Evolutionary conservation across 1,284 basidiomycete genomes (phyloP), one percentile per base, ranked within the genome.

Genomic region (Papiliotrema nemorosa): DNA sequence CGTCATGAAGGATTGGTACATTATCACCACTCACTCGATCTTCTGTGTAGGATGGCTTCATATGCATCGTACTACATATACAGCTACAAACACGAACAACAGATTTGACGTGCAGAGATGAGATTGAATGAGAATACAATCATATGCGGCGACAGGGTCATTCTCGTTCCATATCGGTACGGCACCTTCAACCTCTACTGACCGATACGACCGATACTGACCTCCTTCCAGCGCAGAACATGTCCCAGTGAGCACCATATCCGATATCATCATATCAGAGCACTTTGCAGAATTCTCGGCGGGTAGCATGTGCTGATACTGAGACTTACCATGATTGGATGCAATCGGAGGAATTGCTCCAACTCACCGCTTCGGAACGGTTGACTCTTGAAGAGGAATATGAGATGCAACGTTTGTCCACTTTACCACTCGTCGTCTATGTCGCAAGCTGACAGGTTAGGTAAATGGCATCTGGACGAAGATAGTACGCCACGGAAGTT

Each of bases 241-340:
- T 72, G 86, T 87, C 39, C 69, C 78, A 47, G 84, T 84, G 50
- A 64, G 77, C 61, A 33, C 4, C 34, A n/a, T n/a, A n/a, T n/a
- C n/a, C n/a, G n/a, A n/a, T n/a, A 31, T 13, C 26, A 12, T 27
- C 37, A 14, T 14, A 29, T 34, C 3, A 12, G 12, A 20, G 9
- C 14, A 43, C 41, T 9, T 22, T 27, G 7, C 27, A 29, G 41
- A 13, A 3, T 43, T 6, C 14, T 9, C 27, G 12, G 21, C 31
- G 13, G 6, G 27, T 27, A 14, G 10, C 25, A 16, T 14, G 26
- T 31, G 43, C 26, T 29, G 39, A 33, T 13, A 34, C 37, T 21
- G 2, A 14, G 88, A 86, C 75, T 64, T 97, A 97, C 64, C 85
- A 96, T 69, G 79, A 81, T 62, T 97, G 93, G 93, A 96, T 97